phyloP scores from a whole-genome alignment of 176 grass and related monocot genomes.

The Aegilops bicornis region DNA sequence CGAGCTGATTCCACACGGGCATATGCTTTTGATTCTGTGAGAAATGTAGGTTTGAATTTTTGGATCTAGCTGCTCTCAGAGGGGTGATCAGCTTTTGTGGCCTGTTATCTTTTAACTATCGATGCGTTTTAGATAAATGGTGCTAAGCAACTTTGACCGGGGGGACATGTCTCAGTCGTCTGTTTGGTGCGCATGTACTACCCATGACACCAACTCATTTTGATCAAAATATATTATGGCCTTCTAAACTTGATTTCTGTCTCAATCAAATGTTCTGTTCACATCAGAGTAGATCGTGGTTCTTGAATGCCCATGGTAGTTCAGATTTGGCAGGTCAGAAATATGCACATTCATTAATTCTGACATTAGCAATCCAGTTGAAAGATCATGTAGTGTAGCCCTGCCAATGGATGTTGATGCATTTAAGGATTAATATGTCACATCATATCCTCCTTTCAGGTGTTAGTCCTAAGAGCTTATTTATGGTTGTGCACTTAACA shows the following conservation, averaged over 20 bases:
- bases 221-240: no score
- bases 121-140: background rate
- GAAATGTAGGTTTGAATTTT: background rate
- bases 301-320: background rate
- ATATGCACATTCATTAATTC: background rate
- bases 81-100: background rate
- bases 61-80: background rate
- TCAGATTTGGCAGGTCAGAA: constrained; percentile 6
- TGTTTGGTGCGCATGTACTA: background rate
- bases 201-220: background rate
- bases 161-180: background rate
- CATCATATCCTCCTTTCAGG: constrained; percentile 2
- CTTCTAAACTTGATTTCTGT: background rate
- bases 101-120: background rate
- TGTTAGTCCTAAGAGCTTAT: background rate
- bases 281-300: background rate
- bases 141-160: background rate
- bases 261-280: background rate
- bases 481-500: background rate
- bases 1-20: background rate
- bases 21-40: background rate
- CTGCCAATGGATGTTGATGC: background rate
- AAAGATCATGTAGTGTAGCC: background rate
- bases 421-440: background rate
- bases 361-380: background rate